phyloP scores from a whole-genome alignment of 176 grass and related monocot species.

The Tillandsia fasciculata region DNA sequence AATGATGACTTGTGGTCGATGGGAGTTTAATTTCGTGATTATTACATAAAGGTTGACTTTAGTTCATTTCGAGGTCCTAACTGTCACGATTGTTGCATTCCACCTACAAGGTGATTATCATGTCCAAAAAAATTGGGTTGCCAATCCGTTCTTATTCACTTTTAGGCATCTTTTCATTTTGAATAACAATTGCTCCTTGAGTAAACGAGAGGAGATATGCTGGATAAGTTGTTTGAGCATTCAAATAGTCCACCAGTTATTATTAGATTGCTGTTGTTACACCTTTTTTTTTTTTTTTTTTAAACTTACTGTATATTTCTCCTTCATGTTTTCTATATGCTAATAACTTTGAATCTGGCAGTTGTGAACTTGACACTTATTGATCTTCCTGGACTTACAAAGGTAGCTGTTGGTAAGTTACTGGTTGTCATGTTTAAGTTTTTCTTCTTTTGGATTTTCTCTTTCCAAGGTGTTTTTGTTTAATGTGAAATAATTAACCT shows the following conservation, averaged over 20 bases:
- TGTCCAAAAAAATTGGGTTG: too few relatives aligned
- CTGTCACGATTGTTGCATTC: too few relatives aligned
- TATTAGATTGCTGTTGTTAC: neutral
- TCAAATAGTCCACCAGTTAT: neutral
- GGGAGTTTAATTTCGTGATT: too few relatives aligned
- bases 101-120: too few relatives aligned
- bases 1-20: too few relatives aligned
- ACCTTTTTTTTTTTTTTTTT: too few relatives aligned
- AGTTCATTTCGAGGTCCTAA: too few relatives aligned
- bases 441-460: conserved; percentile 11
- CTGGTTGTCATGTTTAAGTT: neutral
- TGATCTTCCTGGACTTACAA: conserved; percentile 99
- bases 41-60: too few relatives aligned
- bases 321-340: neutral
- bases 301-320: neutral
- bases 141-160: too few relatives aligned
- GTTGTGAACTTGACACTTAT: conserved; percentile 98
- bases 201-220: too few relatives aligned
- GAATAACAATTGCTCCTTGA: too few relatives aligned
- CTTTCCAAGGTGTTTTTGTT: conserved; percentile 8
- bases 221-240: neutral
- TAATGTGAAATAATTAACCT: conserved; percentile 5
- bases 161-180: too few relatives aligned
- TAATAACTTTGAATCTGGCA: conserved; percentile 45
- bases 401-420: conserved; percentile 87